Conservation (phyloP, 805 yeast species). For the Komagataella ulmi region DNA sequence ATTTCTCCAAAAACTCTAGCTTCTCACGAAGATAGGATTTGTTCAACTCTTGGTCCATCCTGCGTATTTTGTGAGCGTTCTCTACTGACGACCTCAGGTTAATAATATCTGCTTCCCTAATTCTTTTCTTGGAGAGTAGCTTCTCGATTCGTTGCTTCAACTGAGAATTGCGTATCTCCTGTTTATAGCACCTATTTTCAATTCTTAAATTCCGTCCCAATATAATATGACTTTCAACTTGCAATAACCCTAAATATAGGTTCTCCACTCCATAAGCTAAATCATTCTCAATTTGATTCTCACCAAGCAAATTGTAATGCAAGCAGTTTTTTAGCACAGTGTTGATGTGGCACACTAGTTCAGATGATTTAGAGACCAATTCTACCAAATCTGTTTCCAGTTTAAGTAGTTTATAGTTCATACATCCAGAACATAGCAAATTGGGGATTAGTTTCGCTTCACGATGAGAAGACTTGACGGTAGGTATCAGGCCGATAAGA, state of each 20-base stretch:
- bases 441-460: background rate
- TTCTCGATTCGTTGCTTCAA: background rate
- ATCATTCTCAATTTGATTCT: background rate
- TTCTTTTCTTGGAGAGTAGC: background rate
- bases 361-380: background rate
- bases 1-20: background rate
- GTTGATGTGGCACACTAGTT: background rate
- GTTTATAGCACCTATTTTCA: background rate
- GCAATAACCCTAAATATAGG: background rate
- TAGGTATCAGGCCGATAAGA: background rate
- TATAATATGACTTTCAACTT: background rate
- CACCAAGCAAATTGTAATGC: background rate
- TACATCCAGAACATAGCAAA: background rate
- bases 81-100: background rate
- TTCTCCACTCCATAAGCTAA: background rate
- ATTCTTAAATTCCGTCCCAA: background rate
- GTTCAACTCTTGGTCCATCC: background rate
- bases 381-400: background rate
- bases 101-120: background rate
- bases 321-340: background rate
- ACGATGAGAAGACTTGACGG: background rate
- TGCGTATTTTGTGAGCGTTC: background rate
- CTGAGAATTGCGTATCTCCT: background rate
- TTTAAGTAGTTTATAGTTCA: background rate
- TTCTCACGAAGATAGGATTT: background rate